phyloP scores from a whole-genome alignment of 139 green algal genomes.

The Chlorella sp. region DNA sequence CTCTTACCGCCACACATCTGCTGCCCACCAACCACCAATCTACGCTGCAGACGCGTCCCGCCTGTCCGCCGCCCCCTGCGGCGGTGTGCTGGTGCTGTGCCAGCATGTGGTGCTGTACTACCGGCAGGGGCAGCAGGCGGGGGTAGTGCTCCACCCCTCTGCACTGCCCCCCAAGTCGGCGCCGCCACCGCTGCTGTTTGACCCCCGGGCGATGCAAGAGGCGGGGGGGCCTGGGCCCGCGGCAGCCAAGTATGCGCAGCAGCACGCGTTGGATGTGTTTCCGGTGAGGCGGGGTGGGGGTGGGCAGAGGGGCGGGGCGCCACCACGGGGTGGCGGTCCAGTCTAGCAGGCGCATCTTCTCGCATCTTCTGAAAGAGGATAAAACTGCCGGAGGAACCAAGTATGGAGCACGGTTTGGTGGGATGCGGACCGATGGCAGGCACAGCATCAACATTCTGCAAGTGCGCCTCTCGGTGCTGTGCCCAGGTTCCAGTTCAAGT shows the following conservation, averaged over 20 bases:
- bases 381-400: too few relatives aligned
- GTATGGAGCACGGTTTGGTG: neutral
- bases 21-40: too few relatives aligned
- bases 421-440: neutral
- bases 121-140: constrained; percentile 61
- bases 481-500: neutral
- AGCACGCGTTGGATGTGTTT: constrained; percentile 67
- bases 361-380: too few relatives aligned
- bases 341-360: too few relatives aligned
- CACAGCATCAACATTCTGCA: neutral
- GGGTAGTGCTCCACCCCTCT: constrained; percentile 39
- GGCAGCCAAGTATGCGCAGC: constrained; percentile 49
- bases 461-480: neutral
- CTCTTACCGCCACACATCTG: neutral
- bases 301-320: too few relatives aligned
- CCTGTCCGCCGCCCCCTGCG: constrained; percentile 74
- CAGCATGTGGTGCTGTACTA: constrained; percentile 82
- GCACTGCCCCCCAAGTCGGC: constrained; percentile 11
- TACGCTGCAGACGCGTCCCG: constrained; percentile 58
- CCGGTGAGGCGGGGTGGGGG: constrained; percentile 39
- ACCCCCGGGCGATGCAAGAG: constrained; percentile 24
- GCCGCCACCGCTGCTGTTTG: constrained; percentile 61
- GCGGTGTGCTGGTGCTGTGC: constrained; percentile 86
- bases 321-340: too few relatives aligned
- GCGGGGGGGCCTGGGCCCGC: constrained; percentile 39